A percentile compares a stretch with the other conserved stretches of the same genome.
Conservation (phyloP, 768 basidiomycete genomes). For the Tulasnella sp. region DNA sequence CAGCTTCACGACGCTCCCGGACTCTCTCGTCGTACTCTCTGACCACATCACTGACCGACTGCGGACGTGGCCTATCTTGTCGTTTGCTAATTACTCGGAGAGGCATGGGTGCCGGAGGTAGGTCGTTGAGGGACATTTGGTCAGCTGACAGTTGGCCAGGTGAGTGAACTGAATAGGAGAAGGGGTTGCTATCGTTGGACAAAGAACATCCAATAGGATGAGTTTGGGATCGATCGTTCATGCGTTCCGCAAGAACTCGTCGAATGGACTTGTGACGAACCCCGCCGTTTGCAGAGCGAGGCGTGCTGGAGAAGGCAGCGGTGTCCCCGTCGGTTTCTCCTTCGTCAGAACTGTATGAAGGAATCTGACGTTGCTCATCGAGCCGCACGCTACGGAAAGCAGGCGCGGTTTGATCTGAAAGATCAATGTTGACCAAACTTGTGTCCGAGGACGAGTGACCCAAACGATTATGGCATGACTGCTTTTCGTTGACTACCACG, state of each 20-base stretch:
- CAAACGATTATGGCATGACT: background rate
- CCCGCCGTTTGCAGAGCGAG: background rate
- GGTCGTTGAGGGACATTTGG: background rate
- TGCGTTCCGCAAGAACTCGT: background rate
- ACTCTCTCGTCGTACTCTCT: background rate
- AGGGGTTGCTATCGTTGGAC: background rate
- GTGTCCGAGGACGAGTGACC: background rate
- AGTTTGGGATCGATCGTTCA: background rate
- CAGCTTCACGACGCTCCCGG: background rate
- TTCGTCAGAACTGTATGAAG: background rate
- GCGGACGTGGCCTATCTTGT: background rate
- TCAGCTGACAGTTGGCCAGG: background rate
- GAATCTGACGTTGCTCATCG: background rate
- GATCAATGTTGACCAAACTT: background rate
- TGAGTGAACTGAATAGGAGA: background rate
- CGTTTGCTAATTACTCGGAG: background rate
- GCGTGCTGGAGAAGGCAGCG: background rate
- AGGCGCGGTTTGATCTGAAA: too few relatives aligned
- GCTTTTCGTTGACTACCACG: background rate
- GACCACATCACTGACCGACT: background rate
- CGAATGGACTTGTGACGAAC: constrained; percentile 4
- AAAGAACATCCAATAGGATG: background rate
- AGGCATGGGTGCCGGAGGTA: background rate
- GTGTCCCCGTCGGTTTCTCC: background rate
- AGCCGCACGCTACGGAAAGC: too few relatives aligned